phyloP scores from a whole-genome alignment of 2,329 filamentous ascomycete genomes.

The Botryotinia narcissicola region DNA sequence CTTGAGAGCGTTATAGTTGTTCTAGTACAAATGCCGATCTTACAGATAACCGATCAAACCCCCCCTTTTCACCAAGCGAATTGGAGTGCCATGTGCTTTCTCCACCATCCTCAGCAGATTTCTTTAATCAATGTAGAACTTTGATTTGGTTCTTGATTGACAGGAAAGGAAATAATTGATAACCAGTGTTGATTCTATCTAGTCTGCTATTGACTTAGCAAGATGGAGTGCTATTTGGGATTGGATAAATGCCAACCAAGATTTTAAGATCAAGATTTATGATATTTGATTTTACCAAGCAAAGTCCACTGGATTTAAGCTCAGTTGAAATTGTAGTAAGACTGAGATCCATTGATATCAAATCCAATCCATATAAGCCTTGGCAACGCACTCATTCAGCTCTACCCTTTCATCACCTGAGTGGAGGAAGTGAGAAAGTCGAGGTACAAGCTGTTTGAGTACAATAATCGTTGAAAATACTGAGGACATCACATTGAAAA shows the following conservation, averaged over 20 bases:
- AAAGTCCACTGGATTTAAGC: no score
- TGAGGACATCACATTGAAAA: no score
- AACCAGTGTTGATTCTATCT: background rate
- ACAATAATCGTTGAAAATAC: background rate
- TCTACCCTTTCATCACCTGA: no score
- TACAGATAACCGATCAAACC: background rate
- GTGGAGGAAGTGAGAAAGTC: background rate
- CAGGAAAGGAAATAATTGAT: background rate
- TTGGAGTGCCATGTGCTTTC: background rate
- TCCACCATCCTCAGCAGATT: background rate
- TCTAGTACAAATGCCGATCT: background rate
- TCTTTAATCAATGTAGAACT: background rate
- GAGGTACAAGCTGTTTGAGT: background rate
- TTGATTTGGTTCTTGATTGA: fast-evolving
- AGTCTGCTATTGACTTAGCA: background rate
- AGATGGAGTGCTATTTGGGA: background rate
- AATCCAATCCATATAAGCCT: background rate
- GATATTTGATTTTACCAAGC: background rate
- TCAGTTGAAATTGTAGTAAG: background rate
- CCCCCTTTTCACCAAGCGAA: background rate
- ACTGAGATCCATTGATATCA: background rate
- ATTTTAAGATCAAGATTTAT: background rate
- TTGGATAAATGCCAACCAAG: background rate
- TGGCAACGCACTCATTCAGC: background rate
- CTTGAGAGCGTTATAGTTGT: background rate